Base-by-base conservation (phyloP, 495 filamentous ascomycete genomes). In the Neurospora sp. region DNA sequence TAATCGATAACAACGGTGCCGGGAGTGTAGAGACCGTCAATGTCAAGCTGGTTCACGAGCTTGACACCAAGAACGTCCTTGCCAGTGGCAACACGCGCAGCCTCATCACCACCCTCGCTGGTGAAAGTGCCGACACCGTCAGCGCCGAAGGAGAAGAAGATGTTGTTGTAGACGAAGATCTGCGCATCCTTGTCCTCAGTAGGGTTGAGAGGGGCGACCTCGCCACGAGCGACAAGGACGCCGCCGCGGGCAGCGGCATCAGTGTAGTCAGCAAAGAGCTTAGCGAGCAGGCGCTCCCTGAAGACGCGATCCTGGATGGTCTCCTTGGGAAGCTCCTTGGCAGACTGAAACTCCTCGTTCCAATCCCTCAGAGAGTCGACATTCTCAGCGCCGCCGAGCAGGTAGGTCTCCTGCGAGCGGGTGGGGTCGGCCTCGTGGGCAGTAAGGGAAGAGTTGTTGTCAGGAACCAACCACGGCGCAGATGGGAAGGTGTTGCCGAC, bases 311-410 rank as follows among this genome's bases (percentile, higher is more conserved):
- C 96, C 78, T 98, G 95, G 22, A 98, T 92, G 40, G 90, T 92
- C 65, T 98, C 94, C 77, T 92, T 93, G 40, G 94, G 94, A 69
- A 98, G 87, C 78, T 99, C 96, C 77, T 93, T 89, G 4, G 96
- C 97, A 7, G 94, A 96, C 79, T 98, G 96, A 81, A 99, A 97
- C 78, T 99, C 96, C 81, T 99, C 96, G 78, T 99, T 99, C 93
- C 96, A 99, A 81, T 99, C 96, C 31, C 96, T 88, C 75, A 99
- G 82, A 1, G 96, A 95, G 75, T 99, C 96, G 0, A 93, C 91
- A 75, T 94, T 96, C 75, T 99, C 96, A 35, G 93, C 90, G 9
- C 96, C 96, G 40, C 92, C 87, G 61, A 97, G 88, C 72, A 99
- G 85, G 81, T 92, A 98, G 71, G 91, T 92, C 83, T 99, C 96